Base-by-base conservation (phyloP, 805 yeast genomes). In the Candida incommunis region DNA sequence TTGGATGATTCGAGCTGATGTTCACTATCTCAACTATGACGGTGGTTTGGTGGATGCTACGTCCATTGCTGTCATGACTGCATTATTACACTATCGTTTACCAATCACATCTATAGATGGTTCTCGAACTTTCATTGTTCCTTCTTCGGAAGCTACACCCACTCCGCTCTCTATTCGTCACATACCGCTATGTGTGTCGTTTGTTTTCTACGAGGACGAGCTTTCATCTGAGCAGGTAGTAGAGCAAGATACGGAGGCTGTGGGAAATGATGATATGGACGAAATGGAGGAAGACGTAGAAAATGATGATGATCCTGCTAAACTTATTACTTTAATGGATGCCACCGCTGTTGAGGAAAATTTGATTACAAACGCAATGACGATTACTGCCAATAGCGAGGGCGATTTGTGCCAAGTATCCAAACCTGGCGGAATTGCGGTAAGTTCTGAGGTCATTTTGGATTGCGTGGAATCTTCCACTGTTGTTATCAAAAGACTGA, bases 1-100 rank as follows among this genome's bases (percentile, higher is more conserved):
- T 58, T 92, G 98, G 98, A 72, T 78, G 46, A 69, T 92, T 11
- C 73, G 94, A 47, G 96, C 94, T 0, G 96, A 88, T 58, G 76
- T 92, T 16, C 94, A 87, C 57, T 83, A 84, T 54, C 64, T 92
- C 46, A 82, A 87, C 58, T 86, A 77, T 57, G 98, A 92, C 62
- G 98, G 98, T 37, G 94, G 94, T 18, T 72, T 92, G 42, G 79
- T 88, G 35, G 98, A 92, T 61, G 82, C 86, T 4, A 80, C 90
- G 37, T 84, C 95, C 63, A 71, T 87, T 46, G 97, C 92, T 0
- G 96, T 86, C 4, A 81, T 86, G 73, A 75, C 90, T 4, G 95
- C 84, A 0, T 67, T 92, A 45, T 69, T 80, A 51, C 96, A 88
- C 60, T 92, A 77, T 62, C 75, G 74, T 46, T 80, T 83, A 54